Evolutionary conservation across 768 basidiomycete genomes (phyloP).

Genomic region (Leucocoprinus sp.): DNA sequence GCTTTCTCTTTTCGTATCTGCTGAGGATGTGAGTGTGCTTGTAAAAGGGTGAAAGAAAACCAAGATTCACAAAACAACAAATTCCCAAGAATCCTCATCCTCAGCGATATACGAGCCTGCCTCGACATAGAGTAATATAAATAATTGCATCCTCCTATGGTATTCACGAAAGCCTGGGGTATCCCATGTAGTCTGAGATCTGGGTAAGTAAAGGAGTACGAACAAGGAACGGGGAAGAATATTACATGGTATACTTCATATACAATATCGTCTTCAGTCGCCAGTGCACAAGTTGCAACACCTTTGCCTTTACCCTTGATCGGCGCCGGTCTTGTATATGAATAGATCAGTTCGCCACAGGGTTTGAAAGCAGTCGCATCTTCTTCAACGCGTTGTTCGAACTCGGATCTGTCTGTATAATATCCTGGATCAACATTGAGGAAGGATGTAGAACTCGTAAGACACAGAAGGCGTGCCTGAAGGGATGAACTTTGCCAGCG

Average conservation of each 20-base stretch:
- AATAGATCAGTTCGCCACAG: slow-evolving; percentile 63
- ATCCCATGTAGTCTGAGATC: slow-evolving; percentile 66
- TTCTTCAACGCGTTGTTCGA: slow-evolving; percentile 60
- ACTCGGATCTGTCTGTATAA: slow-evolving; percentile 56
- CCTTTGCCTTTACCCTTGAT: slow-evolving; percentile 49
- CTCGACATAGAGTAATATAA: slow-evolving; percentile 92
- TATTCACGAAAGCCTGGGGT: slow-evolving; percentile 88
- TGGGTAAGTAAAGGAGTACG: neutral
- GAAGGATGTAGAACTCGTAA: neutral
- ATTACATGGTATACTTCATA: slow-evolving; percentile 90
- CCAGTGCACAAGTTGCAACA: slow-evolving; percentile 16
- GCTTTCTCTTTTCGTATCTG: slow-evolving; percentile 82
- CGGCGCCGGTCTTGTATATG: slow-evolving; percentile 58
- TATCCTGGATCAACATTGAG: slow-evolving; percentile 43
- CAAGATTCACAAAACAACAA: slow-evolving; percentile 69
- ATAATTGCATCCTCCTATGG: slow-evolving; percentile 88
- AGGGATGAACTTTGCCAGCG: slow-evolving; percentile 70
- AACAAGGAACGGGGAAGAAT: slow-evolving; percentile 2
- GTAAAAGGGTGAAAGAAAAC: neutral
- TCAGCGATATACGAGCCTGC: slow-evolving; percentile 93
- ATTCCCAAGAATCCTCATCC: slow-evolving; percentile 92
- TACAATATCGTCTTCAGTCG: slow-evolving; percentile 48
- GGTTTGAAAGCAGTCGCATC: slow-evolving; percentile 80
- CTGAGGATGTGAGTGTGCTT: neutral
- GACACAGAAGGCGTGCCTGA: slow-evolving; percentile 36